A percentile compares a stretch with the other conserved stretches of the same genome.
Evolutionary conservation across 345 rosid genomes (phyloP).

Genomic region (Lepidium aucheri): DNA sequence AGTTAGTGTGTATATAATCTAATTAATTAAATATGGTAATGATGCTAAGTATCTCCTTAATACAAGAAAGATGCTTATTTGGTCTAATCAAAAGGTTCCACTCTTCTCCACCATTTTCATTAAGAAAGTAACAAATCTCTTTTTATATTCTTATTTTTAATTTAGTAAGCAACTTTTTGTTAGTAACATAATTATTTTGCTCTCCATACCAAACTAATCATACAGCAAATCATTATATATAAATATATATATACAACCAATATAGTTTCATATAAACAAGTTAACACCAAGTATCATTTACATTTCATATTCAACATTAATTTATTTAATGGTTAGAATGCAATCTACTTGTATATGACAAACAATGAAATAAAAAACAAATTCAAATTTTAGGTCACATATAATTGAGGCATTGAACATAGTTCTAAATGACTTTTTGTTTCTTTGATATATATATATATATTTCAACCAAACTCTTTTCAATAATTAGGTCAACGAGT

Average conservation of each 20-base stretch:
- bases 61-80: conserved; percentile 23
- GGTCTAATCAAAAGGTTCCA: conserved; percentile 17
- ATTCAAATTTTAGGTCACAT: not conserved
- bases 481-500: too few relatives aligned
- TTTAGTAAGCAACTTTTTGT: conserved; percentile 9
- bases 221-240: not conserved
- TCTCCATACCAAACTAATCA: conserved; percentile 16
- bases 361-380: not conserved
- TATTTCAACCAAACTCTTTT: too few relatives aligned
- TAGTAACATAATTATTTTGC: conserved; percentile 20
- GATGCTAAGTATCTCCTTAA: conserved; percentile 2
- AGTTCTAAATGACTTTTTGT: not conserved
- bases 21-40: conserved; percentile 10
- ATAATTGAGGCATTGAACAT: not conserved
- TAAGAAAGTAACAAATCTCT: not conserved
- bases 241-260: not conserved
- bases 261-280: not conserved
- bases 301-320: not conserved
- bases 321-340: not conserved
- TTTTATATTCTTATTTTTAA: not conserved
- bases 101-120: conserved; percentile 16
- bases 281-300: not conserved
- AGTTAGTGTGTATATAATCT: not conserved
- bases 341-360: not conserved
- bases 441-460: too few relatives aligned